Base-by-base conservation (phyloP, 2,329 filamentous ascomycete genomes). In the Aspergillus chevalieri region DNA sequence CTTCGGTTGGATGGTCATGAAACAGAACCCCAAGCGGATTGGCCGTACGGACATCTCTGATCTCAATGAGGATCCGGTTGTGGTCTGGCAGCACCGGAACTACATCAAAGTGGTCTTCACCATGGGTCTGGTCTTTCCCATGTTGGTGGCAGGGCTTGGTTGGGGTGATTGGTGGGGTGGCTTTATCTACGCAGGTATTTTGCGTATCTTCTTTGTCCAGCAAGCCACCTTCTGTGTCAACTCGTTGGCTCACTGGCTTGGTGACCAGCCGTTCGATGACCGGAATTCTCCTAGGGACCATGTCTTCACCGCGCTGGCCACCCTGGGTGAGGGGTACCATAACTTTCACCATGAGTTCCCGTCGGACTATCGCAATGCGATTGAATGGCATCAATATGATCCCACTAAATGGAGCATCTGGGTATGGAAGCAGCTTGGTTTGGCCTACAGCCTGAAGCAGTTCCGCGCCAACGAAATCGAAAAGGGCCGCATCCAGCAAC, bases 361-460 rank as follows among this genome's bases (percentile, higher is more conserved):
- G 61, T 89, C 86, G 12, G 87, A 91, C 69, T 92, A 91, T 80
- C 86, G 87, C 68, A 91, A 91, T 67, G 87, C 86, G 52, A 90
- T 91, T 60, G 77, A 87, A 71, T 91, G 87, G 87, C 85, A 82
- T 73, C 87, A 91, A 72, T 92, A 91, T 65, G 87, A 91, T 68
- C 87, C 87, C 46, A 92, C 87, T 67, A 92, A 91, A 75, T 90
- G 87, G 86, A 78, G 74, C 65, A 91, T 92, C 75, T 86, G 82
- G 82, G 59, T 77, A 50, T 44, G 21, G 12, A 28, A 26, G n/a
- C 42, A 28, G 14, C 22, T 44, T 12, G 21, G 42, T 14, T 22
- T 44, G n/a, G 42, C 42, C 3, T 26, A 28, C 42, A 44, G 30
- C n/a, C 22, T 44, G 14, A 26, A 28, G 15, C 21, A 28, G 26